Percentiles rank a stretch among this genome's conserved stretches.
Conservation (phyloP, 2,329 filamentous ascomycete genomes). For the Fusarium ramigenum region DNA sequence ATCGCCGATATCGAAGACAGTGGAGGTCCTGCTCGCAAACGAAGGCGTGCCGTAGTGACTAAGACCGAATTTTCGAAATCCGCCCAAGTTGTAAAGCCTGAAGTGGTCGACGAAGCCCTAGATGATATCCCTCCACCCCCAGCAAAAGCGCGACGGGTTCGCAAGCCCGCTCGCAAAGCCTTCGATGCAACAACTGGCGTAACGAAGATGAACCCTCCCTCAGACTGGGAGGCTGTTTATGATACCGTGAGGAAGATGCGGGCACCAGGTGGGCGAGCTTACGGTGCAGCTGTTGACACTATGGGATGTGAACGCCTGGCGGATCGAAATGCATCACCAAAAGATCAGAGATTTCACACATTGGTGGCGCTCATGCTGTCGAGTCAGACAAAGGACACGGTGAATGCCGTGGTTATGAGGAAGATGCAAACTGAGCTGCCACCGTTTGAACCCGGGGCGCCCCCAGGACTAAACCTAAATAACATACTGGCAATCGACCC, state of each 20-base stretch:
- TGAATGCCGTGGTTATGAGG: slow-evolving; percentile 84
- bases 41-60: slow-evolving; percentile 37
- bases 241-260: slow-evolving; percentile 81
- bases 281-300: slow-evolving; percentile 90
- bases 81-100: slow-evolving; percentile 50
- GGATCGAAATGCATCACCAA: slow-evolving; percentile 56
- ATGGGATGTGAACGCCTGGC: slow-evolving; percentile 93
- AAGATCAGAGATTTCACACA: slow-evolving; percentile 81
- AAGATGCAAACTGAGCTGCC: slow-evolving; percentile 79
- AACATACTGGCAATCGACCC: slow-evolving; percentile 80
- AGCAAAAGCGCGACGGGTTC: slow-evolving; percentile 45
- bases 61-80: slow-evolving; percentile 23
- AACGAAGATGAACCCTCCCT: slow-evolving; percentile 65
- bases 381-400: slow-evolving; percentile 92
- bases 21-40: slow-evolving; percentile 48
- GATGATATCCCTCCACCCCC: slow-evolving; percentile 39
- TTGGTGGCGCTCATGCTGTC: slow-evolving; percentile 90
- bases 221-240: slow-evolving; percentile 88
- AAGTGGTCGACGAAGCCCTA: slow-evolving; percentile 46
- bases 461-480: slow-evolving; percentile 72
- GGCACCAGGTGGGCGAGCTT: slow-evolving; percentile 59
- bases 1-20: slow-evolving; percentile 67
- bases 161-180: slow-evolving; percentile 59
- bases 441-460: slow-evolving; percentile 55
- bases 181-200: slow-evolving; percentile 54